A percentile compares a stretch with the other conserved stretches of the same genome.
These are phyloP conservation scores for Globisporangium iwayamae DNA, from an alignment of 352 stramenopile genomes.

Conservation along the genomic window DNA sequence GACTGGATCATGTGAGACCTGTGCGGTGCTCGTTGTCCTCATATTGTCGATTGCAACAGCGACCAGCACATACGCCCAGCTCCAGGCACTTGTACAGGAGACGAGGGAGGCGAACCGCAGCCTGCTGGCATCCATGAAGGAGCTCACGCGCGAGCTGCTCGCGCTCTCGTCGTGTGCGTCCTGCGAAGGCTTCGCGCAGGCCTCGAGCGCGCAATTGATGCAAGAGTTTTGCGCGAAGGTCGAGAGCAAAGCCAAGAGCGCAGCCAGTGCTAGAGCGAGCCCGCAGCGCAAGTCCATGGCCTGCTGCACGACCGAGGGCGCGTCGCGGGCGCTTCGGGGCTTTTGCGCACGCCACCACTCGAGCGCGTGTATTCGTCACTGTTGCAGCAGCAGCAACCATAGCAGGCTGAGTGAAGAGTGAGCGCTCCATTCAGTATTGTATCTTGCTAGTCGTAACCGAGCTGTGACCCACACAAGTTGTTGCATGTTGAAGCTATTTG, in stretches of 20 bases:
- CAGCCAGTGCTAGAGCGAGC: not conserved
- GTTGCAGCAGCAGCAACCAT: not conserved
- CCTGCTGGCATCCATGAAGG: slow-evolving; percentile 3
- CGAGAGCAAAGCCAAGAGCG: slow-evolving; percentile 1
- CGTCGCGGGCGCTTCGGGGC: slow-evolving; percentile 8
- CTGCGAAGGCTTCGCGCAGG: not conserved
- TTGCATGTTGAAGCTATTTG: slow-evolving; percentile 8
- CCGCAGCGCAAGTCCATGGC: slow-evolving; percentile 7
- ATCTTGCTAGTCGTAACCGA: not conserved
- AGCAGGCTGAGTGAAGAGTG: not conserved
- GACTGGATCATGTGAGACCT: not conserved
- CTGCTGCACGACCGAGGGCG: slow-evolving; percentile 4
- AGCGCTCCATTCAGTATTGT: not conserved
- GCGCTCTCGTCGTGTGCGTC: not conserved
- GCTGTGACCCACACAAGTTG: not conserved
- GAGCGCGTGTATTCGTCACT: not conserved
- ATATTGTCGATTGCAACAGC: not conserved
- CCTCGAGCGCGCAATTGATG: not conserved
- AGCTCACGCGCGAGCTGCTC: slow-evolving; percentile 5
- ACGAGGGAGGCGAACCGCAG: slow-evolving; percentile 2
- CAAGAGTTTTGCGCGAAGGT: not conserved
- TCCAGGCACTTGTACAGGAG: slow-evolving; percentile 7
- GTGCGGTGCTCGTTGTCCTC: not conserved
- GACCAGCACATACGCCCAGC: slow-evolving; percentile 9
- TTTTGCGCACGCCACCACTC: slow-evolving; percentile 16